These are phyloP conservation scores for Luffa acutangula DNA, from an alignment of 306 rosid species.

Conservation along the genomic window DNA sequence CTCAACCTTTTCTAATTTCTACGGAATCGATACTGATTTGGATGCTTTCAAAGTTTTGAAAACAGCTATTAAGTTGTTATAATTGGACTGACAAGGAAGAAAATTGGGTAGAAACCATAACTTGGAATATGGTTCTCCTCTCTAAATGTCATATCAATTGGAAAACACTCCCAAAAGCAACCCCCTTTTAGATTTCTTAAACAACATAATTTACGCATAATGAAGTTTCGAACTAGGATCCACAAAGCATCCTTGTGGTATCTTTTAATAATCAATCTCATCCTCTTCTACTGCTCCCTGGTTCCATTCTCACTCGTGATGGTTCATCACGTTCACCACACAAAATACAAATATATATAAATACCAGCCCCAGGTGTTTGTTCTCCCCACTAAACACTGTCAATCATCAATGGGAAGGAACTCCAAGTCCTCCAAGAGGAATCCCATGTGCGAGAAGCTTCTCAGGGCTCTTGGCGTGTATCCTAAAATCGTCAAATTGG, in stretches of 20 bases:
- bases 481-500: not conserved
- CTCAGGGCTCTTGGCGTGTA: not conserved
- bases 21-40: not conserved
- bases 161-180: not conserved
- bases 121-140: constrained; percentile 3
- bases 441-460: not conserved
- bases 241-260: not conserved
- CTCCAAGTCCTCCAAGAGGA: not conserved
- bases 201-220: not conserved
- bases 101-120: not conserved
- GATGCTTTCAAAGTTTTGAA: not conserved
- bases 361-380: not conserved
- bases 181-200: not conserved
- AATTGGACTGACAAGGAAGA: not conserved
- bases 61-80: not conserved
- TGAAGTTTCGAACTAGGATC: not conserved
- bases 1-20: not conserved
- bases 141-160: not conserved
- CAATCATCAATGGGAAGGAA: constrained; percentile 6
- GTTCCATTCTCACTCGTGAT: not conserved
- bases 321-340: not conserved
- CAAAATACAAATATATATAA: not conserved
- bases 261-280: not conserved
- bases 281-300: not conserved
- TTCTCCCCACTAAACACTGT: not conserved